Conservation (phyloP, 2,329 filamentous ascomycete species). For the Nannizzia gypsea region DNA sequence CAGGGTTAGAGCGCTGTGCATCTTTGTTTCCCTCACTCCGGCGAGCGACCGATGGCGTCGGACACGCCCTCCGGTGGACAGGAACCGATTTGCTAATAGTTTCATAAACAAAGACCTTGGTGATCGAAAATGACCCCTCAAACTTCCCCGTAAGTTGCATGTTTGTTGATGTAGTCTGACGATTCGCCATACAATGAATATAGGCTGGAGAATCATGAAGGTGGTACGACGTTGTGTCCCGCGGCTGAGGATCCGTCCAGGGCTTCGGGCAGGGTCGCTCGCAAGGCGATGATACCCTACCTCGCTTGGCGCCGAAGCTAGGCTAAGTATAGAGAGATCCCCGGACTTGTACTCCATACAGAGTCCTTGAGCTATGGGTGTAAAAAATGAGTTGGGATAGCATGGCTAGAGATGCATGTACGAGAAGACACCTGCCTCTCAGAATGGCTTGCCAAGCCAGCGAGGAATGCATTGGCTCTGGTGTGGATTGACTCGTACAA, state of each 20-base stretch:
- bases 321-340: constrained; percentile 1
- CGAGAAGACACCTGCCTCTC: background rate
- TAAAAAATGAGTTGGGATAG: background rate
- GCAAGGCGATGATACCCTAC: constrained; percentile 3
- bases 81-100: background rate
- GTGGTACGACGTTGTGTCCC: background rate
- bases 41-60: background rate
- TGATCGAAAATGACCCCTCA: background rate
- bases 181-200: background rate
- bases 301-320: constrained; percentile 3
- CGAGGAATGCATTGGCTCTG: background rate
- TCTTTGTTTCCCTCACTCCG: background rate
- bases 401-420: background rate
- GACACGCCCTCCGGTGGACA: background rate
- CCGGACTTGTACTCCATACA: background rate
- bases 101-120: background rate
- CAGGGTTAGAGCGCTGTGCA: background rate
- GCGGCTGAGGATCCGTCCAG: background rate
- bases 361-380: background rate
- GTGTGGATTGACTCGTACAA: background rate
- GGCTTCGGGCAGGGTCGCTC: background rate
- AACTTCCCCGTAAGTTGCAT: background rate
- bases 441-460: background rate
- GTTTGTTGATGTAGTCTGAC: background rate
- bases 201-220: background rate